These are phyloP conservation scores for Chlorella sp. DNA, from an alignment of 139 green algal genomes.

Conservation along the genomic window DNA sequence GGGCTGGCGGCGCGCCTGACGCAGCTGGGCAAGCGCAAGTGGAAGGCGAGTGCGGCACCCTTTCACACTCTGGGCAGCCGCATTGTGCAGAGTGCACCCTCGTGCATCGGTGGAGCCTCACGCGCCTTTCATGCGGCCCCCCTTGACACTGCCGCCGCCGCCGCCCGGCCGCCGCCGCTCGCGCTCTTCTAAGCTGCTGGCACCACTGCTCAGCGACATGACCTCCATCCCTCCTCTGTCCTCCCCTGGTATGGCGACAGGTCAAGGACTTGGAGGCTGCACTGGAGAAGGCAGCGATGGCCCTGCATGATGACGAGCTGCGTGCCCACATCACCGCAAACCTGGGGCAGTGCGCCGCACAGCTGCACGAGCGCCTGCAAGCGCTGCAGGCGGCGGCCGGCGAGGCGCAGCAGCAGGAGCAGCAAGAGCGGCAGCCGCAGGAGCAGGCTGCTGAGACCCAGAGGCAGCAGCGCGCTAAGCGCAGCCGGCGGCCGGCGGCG, in stretches of 20 bases:
- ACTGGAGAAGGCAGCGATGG: neutral
- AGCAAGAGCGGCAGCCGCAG: neutral
- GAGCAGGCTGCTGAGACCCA: neutral
- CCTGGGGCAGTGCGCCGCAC: neutral
- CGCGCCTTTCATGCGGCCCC: neutral
- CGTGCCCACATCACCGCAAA: neutral
- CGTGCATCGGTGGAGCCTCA: too few species aligned
- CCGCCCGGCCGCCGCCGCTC: neutral
- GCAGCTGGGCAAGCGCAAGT: conserved; percentile 1
- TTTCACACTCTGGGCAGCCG: too few species aligned
- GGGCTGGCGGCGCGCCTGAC: neutral
- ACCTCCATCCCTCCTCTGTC: neutral
- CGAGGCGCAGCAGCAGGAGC: neutral
- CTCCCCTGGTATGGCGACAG: neutral
- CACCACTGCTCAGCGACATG: neutral
- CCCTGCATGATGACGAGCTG: neutral
- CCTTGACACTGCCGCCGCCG: neutral
- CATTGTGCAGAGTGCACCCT: neutral
- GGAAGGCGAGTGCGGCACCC: neutral
- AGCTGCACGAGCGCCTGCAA: conserved; percentile 18
- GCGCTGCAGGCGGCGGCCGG: neutral
- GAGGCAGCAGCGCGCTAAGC: neutral
- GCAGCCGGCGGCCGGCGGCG: neutral
- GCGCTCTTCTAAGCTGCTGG: too few species aligned
- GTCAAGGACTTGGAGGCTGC: neutral